Evolutionary conservation across 2,329 filamentous ascomycete genomes (phyloP), one percentile per base, ranked within the genome.

Genomic region (Talaromyces funiculosus): DNA sequence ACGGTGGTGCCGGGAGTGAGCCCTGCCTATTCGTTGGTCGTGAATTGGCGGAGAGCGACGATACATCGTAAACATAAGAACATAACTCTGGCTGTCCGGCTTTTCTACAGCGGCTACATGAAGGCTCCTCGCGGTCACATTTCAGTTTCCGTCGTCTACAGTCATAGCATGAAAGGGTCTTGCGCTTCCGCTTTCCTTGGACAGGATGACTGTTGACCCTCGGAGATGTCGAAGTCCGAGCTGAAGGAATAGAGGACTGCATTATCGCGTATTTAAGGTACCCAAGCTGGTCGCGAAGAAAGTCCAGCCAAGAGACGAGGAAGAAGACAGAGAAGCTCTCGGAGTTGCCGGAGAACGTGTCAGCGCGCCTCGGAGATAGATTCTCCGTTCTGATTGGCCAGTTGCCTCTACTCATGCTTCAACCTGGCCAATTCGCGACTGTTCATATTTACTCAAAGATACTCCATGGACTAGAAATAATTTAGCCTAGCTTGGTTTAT

Each of bases 21-120:
- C 47, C 37, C 37, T 35, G 37, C 14, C 54, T 9, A 20, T 33
- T 53, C 24, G 57, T 38, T n/a, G 49, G 14, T 16, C 26, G 38
- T 22, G 37, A n/a, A 18, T 16, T 60, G 22, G 33, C 20, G 10
- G 35, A 35, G 10, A 43, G 26, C 3, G 20, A 35, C 8, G 57
- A 20, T 38, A 18, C 45, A 45, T 37, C 38, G 57, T 58, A 53
- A 29, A 57, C 54, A 45, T 61, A 61, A 9, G 60, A 61, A 24
- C 60, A 61, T 9, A 49, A 45, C 14, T 64, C 53, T 10, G 58
- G 55, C 10, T 61, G 56, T 54, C 61, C 53, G 59, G 42, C 45
- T n/a, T 62, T 61, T 4, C 55, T 59, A 59, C 66, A 67, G 22
- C 66, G 62, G 33, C 57, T 53, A 33, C 66, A 67, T 1, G 64